Conservation (phyloP, 1,284 basidiomycete species). For the Bondarzewia mesenterica region DNA sequence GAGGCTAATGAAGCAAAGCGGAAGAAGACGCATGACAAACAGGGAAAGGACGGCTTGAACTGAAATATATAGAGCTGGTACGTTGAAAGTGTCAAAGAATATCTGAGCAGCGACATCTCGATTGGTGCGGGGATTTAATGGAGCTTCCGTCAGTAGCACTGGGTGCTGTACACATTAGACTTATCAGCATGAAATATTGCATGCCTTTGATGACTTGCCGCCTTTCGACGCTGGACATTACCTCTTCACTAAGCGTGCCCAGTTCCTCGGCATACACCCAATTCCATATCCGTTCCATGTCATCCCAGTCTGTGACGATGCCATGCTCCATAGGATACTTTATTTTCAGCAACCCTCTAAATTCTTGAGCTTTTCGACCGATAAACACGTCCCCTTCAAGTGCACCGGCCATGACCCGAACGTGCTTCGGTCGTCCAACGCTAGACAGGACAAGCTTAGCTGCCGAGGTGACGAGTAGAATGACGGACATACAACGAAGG, state of each 20-base stretch:
- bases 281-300: slow-evolving; percentile 97
- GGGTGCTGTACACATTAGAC: slow-evolving; percentile 66
- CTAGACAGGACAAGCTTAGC: slow-evolving; percentile 31
- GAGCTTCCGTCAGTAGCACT: slow-evolving; percentile 91
- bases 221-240: slow-evolving; percentile 28
- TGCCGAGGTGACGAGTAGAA: slow-evolving; percentile 16
- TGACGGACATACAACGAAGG: slow-evolving; percentile 84
- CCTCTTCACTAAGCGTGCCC: slow-evolving; percentile 92
- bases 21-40: slow-evolving; percentile 38
- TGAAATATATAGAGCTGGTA: slow-evolving; percentile 94
- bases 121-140: slow-evolving; percentile 90
- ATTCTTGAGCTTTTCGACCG: slow-evolving; percentile 88
- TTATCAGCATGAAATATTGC: neutral
- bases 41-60: slow-evolving; percentile 96
- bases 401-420: slow-evolving; percentile 93
- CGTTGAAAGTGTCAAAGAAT: slow-evolving; percentile 99
- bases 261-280: slow-evolving; percentile 95
- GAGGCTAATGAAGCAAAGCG: slow-evolving; percentile 9
- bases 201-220: too few relatives aligned
- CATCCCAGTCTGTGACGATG: slow-evolving; percentile 94
- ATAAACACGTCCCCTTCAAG: slow-evolving; percentile 92
- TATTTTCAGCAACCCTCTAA: slow-evolving; percentile 89
- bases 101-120: slow-evolving; percentile 94
- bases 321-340: slow-evolving; percentile 99
- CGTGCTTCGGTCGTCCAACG: slow-evolving; percentile 92